Evolutionary conservation across 176 grass and related monocot genomes (phyloP).

Genomic region (Carex scoparia): DNA sequence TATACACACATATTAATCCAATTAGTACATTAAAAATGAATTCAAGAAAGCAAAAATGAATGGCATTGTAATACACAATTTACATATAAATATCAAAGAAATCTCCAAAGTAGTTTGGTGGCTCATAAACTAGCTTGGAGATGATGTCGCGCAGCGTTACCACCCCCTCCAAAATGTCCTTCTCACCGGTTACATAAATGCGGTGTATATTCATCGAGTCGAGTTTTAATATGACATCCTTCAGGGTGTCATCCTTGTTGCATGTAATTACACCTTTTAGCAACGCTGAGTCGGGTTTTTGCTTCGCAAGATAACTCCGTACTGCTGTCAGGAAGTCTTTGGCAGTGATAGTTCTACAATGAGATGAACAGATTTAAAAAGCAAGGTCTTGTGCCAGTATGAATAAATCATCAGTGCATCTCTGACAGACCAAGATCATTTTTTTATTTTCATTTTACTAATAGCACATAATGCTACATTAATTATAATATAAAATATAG

Average conservation of each 20-base stretch:
- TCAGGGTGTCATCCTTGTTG: conserved; percentile 45
- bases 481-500: neutral
- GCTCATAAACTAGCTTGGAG: conserved; percentile 77
- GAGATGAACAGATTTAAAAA: neutral
- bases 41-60: neutral
- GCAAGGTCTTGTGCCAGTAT: neutral
- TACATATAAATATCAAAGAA: conserved; percentile 56
- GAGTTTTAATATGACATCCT: conserved; percentile 66
- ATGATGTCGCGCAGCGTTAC: conserved; percentile 85
- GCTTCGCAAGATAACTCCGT: conserved; percentile 32
- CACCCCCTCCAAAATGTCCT: conserved; percentile 54
- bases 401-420: neutral
- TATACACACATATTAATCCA: neutral
- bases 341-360: conserved; percentile 48
- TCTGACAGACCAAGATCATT: neutral
- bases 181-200: conserved; percentile 49
- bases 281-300: conserved; percentile 24
- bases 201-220: conserved; percentile 68
- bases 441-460: neutral
- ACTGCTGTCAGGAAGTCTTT: conserved; percentile 52
- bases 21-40: neutral
- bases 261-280: conserved; percentile 60
- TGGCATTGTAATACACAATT: neutral
- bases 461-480: neutral
- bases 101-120: conserved; percentile 73